phyloP scores from a whole-genome alignment of 2,329 filamentous ascomycete genomes.

The Penicillium sp. region DNA sequence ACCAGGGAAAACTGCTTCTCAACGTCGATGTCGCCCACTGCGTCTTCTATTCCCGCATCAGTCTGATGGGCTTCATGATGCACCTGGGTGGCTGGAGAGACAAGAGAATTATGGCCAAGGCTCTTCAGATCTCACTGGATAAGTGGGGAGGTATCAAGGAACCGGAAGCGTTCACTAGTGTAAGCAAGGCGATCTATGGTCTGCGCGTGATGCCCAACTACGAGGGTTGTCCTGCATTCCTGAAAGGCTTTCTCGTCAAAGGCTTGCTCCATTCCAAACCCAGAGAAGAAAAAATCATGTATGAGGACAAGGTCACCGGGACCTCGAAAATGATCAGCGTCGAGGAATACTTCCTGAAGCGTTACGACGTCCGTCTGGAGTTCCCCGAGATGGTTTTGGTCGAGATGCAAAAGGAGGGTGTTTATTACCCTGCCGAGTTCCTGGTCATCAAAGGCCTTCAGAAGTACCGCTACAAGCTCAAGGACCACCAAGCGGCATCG shows the following conservation, averaged over 20 bases:
- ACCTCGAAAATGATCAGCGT: slow-evolving; percentile 54
- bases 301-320: slow-evolving; percentile 40
- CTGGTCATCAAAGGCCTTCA: slow-evolving; percentile 53
- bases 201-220: slow-evolving; percentile 40
- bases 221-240: slow-evolving; percentile 29
- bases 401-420: slow-evolving; percentile 53
- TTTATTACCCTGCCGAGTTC: slow-evolving; percentile 54
- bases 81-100: slow-evolving; percentile 33
- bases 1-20: slow-evolving; percentile 64
- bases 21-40: slow-evolving; percentile 92
- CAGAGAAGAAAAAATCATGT: slow-evolving; percentile 44
- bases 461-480: slow-evolving; percentile 57
- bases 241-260: slow-evolving; percentile 52
- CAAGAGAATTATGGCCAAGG: slow-evolving; percentile 29
- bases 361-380: slow-evolving; percentile 50
- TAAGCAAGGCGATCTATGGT: slow-evolving; percentile 30
- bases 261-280: slow-evolving; percentile 44
- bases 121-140: slow-evolving; percentile 24
- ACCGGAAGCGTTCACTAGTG: slow-evolving; percentile 7
- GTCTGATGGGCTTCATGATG: slow-evolving; percentile 36
- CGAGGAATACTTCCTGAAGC: slow-evolving; percentile 52
- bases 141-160: slow-evolving; percentile 25
- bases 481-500: slow-evolving; percentile 62
- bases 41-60: slow-evolving; percentile 69
- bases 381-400: slow-evolving; percentile 53